A percentile compares a stretch with the other conserved stretches of the same genome.
Evolutionary conservation across 2,329 filamentous ascomycete genomes (phyloP).

Genomic region (Cladophialophora carrionii): DNA sequence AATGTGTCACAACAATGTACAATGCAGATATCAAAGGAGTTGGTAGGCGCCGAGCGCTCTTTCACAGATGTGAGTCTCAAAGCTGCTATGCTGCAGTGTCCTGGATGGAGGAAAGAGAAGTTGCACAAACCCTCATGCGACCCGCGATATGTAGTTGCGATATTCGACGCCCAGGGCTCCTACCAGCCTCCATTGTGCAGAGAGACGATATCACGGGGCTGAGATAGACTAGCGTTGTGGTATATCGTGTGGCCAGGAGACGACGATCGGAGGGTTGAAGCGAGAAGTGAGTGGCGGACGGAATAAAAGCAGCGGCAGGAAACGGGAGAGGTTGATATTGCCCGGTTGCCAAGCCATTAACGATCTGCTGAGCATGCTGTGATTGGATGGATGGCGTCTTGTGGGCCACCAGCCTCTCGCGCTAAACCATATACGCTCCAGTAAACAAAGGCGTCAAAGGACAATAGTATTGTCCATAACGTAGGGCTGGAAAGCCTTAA

Average conservation of each 20-base stretch:
- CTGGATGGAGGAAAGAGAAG: constrained; percentile 6
- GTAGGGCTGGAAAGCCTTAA: not conserved
- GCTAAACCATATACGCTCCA: constrained; percentile 1
- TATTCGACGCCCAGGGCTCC: not conserved
- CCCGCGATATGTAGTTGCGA: constrained; percentile 8
- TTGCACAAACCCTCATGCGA: constrained; percentile 12
- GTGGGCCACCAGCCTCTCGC: not conserved
- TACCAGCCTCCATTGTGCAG: constrained; percentile 14
- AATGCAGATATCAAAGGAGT: not conserved
- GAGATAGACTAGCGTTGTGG: constrained; percentile 1
- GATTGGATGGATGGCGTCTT: not conserved
- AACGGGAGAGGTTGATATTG: not conserved
- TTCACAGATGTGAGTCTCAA: not conserved
- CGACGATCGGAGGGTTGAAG: not conserved
- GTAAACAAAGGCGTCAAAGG: constrained; percentile 7
- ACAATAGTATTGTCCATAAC: not conserved
- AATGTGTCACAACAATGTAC: not conserved
- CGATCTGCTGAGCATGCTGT: not conserved
- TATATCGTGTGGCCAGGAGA: constrained; percentile 13
- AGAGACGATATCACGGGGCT: not conserved
- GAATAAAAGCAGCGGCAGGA: constrained; percentile 8
- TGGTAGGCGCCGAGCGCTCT: not conserved
- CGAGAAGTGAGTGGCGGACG: not conserved
- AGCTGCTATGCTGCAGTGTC: constrained; percentile 6
- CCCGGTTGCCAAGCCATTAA: not conserved